Evolutionary conservation across 2,329 filamentous ascomycete genomes (phyloP).

Genomic region (Nemania serpens): DNA sequence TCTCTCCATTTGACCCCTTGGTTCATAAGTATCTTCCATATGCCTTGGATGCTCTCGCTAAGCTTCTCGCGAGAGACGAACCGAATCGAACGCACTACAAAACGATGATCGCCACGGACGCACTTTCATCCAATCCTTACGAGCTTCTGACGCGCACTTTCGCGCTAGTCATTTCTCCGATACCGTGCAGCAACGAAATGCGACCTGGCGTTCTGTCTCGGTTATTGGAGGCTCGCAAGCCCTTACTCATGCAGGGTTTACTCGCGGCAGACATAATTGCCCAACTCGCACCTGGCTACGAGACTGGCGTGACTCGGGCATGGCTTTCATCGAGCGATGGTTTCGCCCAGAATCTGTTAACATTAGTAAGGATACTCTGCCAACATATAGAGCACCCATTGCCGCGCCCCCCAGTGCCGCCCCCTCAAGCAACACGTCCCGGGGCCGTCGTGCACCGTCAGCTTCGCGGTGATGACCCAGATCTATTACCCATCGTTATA

Average conservation of each 20-base stretch:
- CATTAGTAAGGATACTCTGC: constrained; percentile 74
- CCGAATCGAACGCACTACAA: constrained; percentile 88
- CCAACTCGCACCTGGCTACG: constrained; percentile 71
- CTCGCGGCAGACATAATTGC: constrained; percentile 88
- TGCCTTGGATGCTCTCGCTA: constrained; percentile 88
- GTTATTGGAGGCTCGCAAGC: constrained; percentile 81
- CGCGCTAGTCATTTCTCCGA: constrained; percentile 79
- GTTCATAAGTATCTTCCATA: constrained; percentile 87
- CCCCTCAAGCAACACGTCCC: constrained; percentile 37
- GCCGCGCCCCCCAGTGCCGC: constrained; percentile 38
- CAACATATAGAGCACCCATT: constrained; percentile 60
- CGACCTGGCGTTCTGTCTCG: constrained; percentile 65
- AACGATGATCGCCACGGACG: constrained; percentile 77
- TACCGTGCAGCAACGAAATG: constrained; percentile 68
- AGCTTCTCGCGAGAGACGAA: constrained; percentile 89
- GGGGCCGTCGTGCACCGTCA: constrained; percentile 41
- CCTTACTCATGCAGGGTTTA: constrained; percentile 89
- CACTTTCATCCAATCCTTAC: constrained; percentile 64
- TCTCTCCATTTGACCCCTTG: constrained; percentile 78
- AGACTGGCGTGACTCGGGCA: constrained; percentile 70
- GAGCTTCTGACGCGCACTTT: constrained; percentile 88
- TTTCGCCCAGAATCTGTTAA: constrained; percentile 79
- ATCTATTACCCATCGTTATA: constrained; percentile 66
- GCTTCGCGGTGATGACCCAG: constrained; percentile 50
- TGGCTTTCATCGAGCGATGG: constrained; percentile 87